Evolutionary conservation across 495 filamentous ascomycete genomes (phyloP).

Genomic region (Durotheca rogersii): DNA sequence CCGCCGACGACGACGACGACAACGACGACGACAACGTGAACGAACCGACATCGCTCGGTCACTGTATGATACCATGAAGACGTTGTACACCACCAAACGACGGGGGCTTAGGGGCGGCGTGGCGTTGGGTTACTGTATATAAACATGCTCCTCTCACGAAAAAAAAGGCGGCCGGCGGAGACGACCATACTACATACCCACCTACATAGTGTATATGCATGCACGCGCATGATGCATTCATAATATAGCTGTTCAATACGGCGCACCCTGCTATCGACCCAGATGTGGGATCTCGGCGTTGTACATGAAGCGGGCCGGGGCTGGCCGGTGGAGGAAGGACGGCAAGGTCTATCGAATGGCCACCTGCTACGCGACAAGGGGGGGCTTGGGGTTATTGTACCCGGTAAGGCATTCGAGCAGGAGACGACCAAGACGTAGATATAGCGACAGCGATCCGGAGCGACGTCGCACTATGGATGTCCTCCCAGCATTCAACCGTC

Average conservation of each 20-base stretch:
- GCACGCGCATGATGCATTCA: slow-evolving; percentile 1
- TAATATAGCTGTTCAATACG: slow-evolving; percentile 8
- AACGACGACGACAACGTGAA: slow-evolving; percentile 11
- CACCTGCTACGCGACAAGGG: too few species aligned
- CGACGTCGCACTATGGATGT: too few species aligned
- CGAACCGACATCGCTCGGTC: slow-evolving; percentile 6
- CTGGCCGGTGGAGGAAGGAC: background rate
- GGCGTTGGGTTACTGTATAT: slow-evolving; percentile 44
- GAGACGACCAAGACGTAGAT: too few species aligned
- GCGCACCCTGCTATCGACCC: slow-evolving; percentile 20
- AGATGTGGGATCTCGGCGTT: slow-evolving; percentile 13
- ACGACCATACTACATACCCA: slow-evolving; percentile 12
- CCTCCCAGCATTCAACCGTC: too few species aligned
- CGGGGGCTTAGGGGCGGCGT: too few species aligned
- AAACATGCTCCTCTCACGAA: slow-evolving; percentile 55
- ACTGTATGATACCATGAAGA: slow-evolving; percentile 27
- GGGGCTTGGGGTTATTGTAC: too few species aligned
- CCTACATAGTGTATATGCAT: slow-evolving; percentile 25
- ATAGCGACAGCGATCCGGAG: too few species aligned
- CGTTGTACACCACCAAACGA: slow-evolving; percentile 32
- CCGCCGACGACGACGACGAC: too few species aligned
- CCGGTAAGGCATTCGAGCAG: too few species aligned
- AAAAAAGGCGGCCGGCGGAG: slow-evolving; percentile 32
- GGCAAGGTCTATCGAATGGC: slow-evolving; percentile 16
- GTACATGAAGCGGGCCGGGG: slow-evolving; percentile 10